Evolutionary conservation across 2,329 filamentous ascomycete genomes (phyloP).

Genomic region (Fusarium sacchari): DNA sequence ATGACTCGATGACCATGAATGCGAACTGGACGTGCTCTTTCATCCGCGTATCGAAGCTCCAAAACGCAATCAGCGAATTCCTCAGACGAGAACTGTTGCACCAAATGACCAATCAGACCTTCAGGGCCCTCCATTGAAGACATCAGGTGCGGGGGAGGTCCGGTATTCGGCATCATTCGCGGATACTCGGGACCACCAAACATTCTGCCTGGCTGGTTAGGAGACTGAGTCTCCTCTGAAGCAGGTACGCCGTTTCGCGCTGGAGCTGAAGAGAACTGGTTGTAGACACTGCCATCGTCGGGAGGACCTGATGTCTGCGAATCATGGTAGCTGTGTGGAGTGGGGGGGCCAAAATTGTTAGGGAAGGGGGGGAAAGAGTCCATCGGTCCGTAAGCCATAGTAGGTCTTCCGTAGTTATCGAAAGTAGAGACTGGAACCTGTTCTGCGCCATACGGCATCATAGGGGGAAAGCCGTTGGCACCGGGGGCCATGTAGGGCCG

Average conservation of each 20-base stretch:
- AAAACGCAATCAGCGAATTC: slow-evolving; percentile 57
- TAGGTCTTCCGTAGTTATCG: slow-evolving; percentile 52
- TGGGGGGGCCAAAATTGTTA: slow-evolving; percentile 62
- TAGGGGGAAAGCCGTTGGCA: slow-evolving; percentile 51
- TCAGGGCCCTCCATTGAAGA: slow-evolving; percentile 48
- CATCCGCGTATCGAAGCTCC: slow-evolving; percentile 57
- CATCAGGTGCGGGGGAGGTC: slow-evolving; percentile 44
- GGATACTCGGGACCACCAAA: slow-evolving; percentile 46
- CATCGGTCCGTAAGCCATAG: slow-evolving; percentile 48
- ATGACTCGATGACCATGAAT: slow-evolving; percentile 66
- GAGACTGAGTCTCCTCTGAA: slow-evolving; percentile 43
- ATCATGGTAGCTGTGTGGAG: slow-evolving; percentile 70
- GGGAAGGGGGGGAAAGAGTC: slow-evolving; percentile 49
- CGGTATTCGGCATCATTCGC: slow-evolving; percentile 48
- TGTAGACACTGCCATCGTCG: slow-evolving; percentile 56
- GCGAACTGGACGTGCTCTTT: slow-evolving; percentile 51
- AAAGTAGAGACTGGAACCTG: slow-evolving; percentile 49
- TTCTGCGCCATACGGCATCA: slow-evolving; percentile 51
- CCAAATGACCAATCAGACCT: slow-evolving; percentile 53
- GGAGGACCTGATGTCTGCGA: slow-evolving; percentile 66
- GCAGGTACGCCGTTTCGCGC: slow-evolving; percentile 51
- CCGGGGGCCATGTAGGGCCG: slow-evolving; percentile 48
- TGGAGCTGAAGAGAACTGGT: slow-evolving; percentile 52
- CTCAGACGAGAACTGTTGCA: slow-evolving; percentile 47
- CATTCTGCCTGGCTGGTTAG: slow-evolving; percentile 46